Evolutionary conservation across 2,329 filamentous ascomycete species (phyloP), one percentile per base, ranked within the genome.

Genomic region (Herpomyces periplanetae): DNA sequence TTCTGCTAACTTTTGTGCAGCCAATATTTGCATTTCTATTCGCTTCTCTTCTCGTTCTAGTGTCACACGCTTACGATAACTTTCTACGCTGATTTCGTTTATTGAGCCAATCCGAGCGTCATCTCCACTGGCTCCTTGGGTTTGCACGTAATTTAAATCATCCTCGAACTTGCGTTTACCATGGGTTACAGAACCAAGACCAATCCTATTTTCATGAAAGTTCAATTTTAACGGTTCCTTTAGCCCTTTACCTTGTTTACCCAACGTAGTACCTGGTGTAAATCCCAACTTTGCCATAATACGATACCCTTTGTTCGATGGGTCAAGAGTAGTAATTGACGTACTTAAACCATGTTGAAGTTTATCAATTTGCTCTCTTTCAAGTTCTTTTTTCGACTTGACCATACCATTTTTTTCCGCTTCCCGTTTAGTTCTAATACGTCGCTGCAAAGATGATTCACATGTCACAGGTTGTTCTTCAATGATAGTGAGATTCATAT

Each of bases 201-300:
- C 80, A 8, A 56, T 60, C 2, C 64, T 50, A 30, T 63, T 63
- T 20, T 71, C 63, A 35, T 80, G 84, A 31, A 84, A 40, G 22
- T 49, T 47, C 18, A 87, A 45, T 13, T 52, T 46, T 22, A 96
- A 54, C 1, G 80, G 80, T 34, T 84, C 66, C 2, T 52, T 45
- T 15, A 48, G 39, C 3, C 42, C 41, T 18, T 40, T 29, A 21
- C 27, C 25, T 11, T 34, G 42, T 28, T 51, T 55, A 1, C 80
- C 80, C 3, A 91, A 43, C 0, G 57, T 49, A 13, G 54, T 56
- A 10, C 73, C 71, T 9, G 53, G 45, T 22, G 56, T 61, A 42
- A 84, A 96, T 1, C 80, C 80, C 48, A 96, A 66, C 38, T 68
- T 75, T 10, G 68, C 62, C 73, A 96, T 87, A 69, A 96, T 88